Evolutionary conservation across 306 rosid genomes (phyloP).

Genomic region (Cucurbita moschata): DNA sequence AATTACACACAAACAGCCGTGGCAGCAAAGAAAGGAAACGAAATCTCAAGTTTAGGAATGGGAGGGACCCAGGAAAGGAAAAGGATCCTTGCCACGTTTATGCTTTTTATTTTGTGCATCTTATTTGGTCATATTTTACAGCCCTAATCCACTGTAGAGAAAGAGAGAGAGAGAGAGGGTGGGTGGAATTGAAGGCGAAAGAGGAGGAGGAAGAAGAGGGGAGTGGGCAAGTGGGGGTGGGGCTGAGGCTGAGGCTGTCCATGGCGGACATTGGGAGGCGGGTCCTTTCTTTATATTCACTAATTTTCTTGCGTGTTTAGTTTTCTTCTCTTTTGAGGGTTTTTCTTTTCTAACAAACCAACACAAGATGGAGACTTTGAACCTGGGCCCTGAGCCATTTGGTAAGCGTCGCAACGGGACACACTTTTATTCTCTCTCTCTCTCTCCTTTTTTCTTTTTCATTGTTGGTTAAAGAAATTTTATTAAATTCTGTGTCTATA

Average conservation of each 20-base stretch:
- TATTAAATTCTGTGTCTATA: constrained; percentile 22
- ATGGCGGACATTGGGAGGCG: constrained; percentile 27
- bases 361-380: constrained; percentile 9
- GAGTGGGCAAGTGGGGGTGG: neutral
- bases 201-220: neutral
- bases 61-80: constrained; percentile 3
- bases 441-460: neutral
- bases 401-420: constrained; percentile 32
- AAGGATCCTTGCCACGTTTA: neutral
- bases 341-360: neutral
- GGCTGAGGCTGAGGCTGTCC: constrained; percentile 11
- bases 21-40: constrained; percentile 6
- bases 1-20: constrained; percentile 7
- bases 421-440: neutral
- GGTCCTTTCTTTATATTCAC: constrained; percentile 8
- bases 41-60: constrained; percentile 2
- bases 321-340: neutral
- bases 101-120: neutral
- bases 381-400: constrained; percentile 20
- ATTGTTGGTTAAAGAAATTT: neutral
- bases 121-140: neutral
- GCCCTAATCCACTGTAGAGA: too few relatives aligned
- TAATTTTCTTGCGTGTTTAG: neutral
- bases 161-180: neutral
- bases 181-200: neutral